A percentile compares a stretch with the other conserved stretches of the same genome.
phyloP scores from a whole-genome alignment of 495 filamentous ascomycete genomes.

The Letharia columbiana region DNA sequence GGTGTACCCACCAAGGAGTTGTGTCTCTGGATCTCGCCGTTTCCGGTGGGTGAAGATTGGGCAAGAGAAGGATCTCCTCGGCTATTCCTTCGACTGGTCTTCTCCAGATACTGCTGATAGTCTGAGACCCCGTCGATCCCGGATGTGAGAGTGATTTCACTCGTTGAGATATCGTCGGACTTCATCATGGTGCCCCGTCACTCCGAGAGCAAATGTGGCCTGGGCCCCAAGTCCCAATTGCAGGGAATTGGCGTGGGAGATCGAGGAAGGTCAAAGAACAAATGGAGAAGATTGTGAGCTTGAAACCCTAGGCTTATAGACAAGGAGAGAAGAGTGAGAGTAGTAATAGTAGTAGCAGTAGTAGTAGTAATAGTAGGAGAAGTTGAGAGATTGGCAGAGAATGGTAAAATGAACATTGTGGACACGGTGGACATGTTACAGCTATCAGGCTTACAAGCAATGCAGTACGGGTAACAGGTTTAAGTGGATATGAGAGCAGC shows the following conservation, averaged over 20 bases:
- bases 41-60: constrained; percentile 2
- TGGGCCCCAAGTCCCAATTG: not conserved
- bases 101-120: constrained; percentile 19
- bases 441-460: not conserved
- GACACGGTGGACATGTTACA: not conserved
- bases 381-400: not conserved
- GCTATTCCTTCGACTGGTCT: constrained; percentile 14
- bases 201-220: not conserved
- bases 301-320: not conserved
- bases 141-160: constrained; percentile 18
- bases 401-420: not conserved
- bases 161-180: constrained; percentile 1
- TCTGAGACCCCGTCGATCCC: constrained; percentile 13
- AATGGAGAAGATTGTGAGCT: not conserved
- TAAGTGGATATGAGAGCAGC: too few species aligned
- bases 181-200: not conserved
- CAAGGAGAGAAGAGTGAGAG: not conserved
- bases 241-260: not conserved
- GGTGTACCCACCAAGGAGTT: not conserved
- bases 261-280: not conserved
- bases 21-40: not conserved
- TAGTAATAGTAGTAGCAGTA: not conserved
- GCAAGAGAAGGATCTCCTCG: constrained; percentile 7
- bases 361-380: not conserved
- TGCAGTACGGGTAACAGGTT: not conserved